Evolutionary conservation across 225 moss, liverwort and hornwort genomes (phyloP), one percentile per base, ranked within the genome.

Genomic region (Rhytidiadelphus loreus): DNA sequence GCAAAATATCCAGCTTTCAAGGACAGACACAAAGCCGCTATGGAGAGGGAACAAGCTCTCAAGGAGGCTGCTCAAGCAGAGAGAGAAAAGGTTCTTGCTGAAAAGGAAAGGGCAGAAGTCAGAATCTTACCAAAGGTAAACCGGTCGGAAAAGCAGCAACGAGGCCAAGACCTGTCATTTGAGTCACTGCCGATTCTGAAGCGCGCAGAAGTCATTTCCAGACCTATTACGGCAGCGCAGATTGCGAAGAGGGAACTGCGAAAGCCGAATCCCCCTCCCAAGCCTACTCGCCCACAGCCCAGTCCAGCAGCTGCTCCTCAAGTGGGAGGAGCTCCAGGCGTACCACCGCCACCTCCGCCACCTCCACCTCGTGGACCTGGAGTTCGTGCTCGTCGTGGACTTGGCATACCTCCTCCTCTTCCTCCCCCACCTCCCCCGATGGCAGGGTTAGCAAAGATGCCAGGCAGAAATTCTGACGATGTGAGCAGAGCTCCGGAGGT

Each of bases 401-500:
- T 90, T 52, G 90, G 93, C 25, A 91, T 85, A 33, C 93, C 92
- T 61, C 92, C 92, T 41, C 93, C 90, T 66, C 37, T 58, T 13
- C 80, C 63, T 32, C 81, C 61, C 50, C 97, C 97, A 56, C 95
- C 93, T 78, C 91, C 88, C 88, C 93, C 85, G 44, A 59, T 52
- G 78, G 89, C 91, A 78, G 90, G 91, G 43, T 86, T 90, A 46
- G n/a, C 77, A 53, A 90, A 88, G 61, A 91, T 76, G 91, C 88
- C 79, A 91, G 76, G 82, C 50, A 81, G 80, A 32, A 85, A 85
- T 50, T 87, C 91, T 56, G 94, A 94, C 58, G 88, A 91, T 77
- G 92, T 96, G 93, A 96, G 95, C 85, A 93, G 96, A 89, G 96
- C 95, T 59, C 97, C 97, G 66, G 96, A 91, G 89, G 96, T 96